Evolutionary conservation across 345 rosid genomes (phyloP).

Genomic region (Camelina neglecta): DNA sequence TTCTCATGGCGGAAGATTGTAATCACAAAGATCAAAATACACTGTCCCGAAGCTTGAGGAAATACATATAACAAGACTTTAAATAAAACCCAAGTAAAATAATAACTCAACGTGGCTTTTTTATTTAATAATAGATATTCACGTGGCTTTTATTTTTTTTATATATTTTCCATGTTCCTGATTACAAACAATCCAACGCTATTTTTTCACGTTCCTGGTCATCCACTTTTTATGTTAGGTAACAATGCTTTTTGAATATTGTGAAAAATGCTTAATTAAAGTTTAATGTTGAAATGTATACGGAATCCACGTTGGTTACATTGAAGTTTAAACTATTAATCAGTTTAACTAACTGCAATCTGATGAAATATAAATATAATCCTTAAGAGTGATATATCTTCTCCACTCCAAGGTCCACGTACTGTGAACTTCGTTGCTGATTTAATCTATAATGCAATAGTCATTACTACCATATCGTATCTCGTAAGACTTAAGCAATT

Average conservation of each 20-base stretch:
- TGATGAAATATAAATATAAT: background rate
- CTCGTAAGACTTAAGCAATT: background rate
- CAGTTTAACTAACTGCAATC: background rate
- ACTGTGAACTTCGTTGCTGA: background rate
- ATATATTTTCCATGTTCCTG: constrained; percentile 14
- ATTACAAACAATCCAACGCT: background rate
- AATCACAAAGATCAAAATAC: constrained; percentile 24
- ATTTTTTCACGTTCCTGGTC: background rate
- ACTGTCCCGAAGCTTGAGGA: constrained; percentile 12
- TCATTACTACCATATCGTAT: constrained; percentile 3
- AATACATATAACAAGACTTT: constrained; percentile 6
- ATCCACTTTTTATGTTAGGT: background rate
- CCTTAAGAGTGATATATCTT: background rate
- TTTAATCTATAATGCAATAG: constrained; percentile 2
- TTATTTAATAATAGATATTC: constrained; percentile 30
- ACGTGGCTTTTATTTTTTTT: constrained; percentile 37
- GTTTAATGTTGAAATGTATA: background rate
- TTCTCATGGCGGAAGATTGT: constrained; percentile 34
- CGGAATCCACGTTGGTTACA: background rate
- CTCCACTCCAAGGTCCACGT: background rate
- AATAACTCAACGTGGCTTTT: constrained; percentile 33
- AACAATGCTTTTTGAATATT: too few relatives aligned
- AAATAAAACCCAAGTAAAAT: constrained; percentile 3
- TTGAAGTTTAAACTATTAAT: background rate
- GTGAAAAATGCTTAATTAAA: too few relatives aligned